phyloP scores from a whole-genome alignment of 495 filamentous ascomycete genomes.

The Xylaria curta region DNA sequence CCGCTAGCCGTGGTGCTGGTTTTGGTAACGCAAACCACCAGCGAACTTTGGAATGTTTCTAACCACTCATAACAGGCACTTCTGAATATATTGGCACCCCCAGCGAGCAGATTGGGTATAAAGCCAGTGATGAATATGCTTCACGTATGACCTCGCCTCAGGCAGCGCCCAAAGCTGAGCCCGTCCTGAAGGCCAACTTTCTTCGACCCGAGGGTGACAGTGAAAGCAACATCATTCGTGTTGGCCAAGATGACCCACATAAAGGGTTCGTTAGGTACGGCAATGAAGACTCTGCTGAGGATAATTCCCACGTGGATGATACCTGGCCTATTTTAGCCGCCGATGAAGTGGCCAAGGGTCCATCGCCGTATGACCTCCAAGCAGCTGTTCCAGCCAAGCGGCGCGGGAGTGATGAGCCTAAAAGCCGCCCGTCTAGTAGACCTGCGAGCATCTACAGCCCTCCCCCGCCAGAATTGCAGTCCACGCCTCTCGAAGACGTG shows the following conservation, averaged over 20 bases:
- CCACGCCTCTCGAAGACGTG: slow-evolving; percentile 83
- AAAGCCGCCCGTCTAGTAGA: slow-evolving; percentile 76
- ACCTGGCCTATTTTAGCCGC: slow-evolving; percentile 85
- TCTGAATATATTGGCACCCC: slow-evolving; percentile 66
- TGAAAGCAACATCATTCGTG: slow-evolving; percentile 72
- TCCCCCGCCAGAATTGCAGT: slow-evolving; percentile 52
- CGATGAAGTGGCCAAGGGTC: slow-evolving; percentile 86
- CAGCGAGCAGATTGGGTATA: slow-evolving; percentile 79
- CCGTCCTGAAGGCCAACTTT: slow-evolving; percentile 31
- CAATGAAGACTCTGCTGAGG: slow-evolving; percentile 56
- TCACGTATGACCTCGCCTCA: slow-evolving; percentile 72
- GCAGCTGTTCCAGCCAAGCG: slow-evolving; percentile 71
- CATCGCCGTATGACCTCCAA: slow-evolving; percentile 57
- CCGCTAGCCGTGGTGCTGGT: slow-evolving; percentile 68
- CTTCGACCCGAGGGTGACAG: slow-evolving; percentile 47
- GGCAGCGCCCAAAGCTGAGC: slow-evolving; percentile 45
- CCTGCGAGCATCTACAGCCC: slow-evolving; percentile 63
- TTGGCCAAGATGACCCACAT: slow-evolving; percentile 71
- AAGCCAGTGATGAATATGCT: slow-evolving; percentile 78
- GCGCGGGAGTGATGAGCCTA: slow-evolving; percentile 59
- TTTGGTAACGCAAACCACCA: slow-evolving; percentile 60
- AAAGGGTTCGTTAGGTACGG: slow-evolving; percentile 57
- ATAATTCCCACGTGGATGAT: slow-evolving; percentile 61
- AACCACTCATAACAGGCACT: slow-evolving; percentile 49
- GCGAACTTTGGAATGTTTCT: slow-evolving; percentile 45